Evolutionary conservation across 257 asterid genomes (phyloP).

Genomic region (Verbena officinalis): DNA sequence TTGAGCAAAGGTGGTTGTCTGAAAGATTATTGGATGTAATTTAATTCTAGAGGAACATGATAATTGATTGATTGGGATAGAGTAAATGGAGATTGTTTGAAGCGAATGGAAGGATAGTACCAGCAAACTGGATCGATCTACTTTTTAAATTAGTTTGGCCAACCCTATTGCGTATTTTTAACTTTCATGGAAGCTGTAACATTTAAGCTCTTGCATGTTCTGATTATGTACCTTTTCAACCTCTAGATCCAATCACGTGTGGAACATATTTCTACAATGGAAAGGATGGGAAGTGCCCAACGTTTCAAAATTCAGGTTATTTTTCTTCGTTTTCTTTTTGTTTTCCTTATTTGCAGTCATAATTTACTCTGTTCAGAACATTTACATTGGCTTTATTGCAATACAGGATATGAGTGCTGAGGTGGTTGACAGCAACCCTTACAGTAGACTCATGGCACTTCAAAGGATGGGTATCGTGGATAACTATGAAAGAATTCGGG

Average conservation of each 20-base stretch:
- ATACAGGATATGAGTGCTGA: conserved; percentile 89
- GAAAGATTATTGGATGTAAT: conserved; percentile 2
- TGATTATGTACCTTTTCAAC: conserved; percentile 22
- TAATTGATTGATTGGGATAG: not conserved
- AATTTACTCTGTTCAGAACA: conserved; percentile 1
- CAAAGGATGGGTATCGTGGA: conserved; percentile 98
- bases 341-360: not conserved
- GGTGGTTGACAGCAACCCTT: conserved; percentile 97
- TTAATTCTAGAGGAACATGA: conserved; percentile 5
- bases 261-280: conserved; percentile 49
- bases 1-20: no score
- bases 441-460: conserved; percentile 99
- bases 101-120: not conserved
- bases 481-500: conserved; percentile 86
- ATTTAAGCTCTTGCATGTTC: conserved; percentile 10
- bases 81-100: not conserved
- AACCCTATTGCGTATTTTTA: not conserved
- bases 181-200: not conserved
- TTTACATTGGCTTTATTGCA: conserved; percentile 25
- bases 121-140: no score
- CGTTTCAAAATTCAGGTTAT: conserved; percentile 81
- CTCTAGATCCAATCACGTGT: conserved; percentile 62
- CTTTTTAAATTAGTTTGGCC: not conserved
- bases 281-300: conserved; percentile 45
- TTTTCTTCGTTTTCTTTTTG: not conserved